Percentiles rank a stretch among this genome's conserved stretches.
Conservation (phyloP, 352 stramenopile species). For the Globisporangium perplexum region DNA sequence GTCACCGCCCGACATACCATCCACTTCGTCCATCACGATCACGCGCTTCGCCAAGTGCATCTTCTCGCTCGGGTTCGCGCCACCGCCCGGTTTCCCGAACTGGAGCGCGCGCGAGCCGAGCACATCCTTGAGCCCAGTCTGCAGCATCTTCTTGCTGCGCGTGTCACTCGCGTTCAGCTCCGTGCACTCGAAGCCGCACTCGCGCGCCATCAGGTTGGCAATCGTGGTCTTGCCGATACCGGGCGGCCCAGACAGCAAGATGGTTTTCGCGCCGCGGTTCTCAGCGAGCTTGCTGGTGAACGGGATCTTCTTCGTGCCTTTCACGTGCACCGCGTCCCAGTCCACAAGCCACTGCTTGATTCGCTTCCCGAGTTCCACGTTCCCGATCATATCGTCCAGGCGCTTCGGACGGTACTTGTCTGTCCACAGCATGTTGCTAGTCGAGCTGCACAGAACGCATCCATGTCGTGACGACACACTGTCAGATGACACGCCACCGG, state of each 20-base stretch:
- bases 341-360: slow-evolving; percentile 82
- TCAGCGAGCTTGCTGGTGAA: slow-evolving; percentile 72
- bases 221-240: slow-evolving; percentile 97
- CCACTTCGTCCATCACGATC: slow-evolving; percentile 99
- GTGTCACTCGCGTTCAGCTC: slow-evolving; percentile 98
- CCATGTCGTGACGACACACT: neutral
- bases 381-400: slow-evolving; percentile 92
- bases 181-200: slow-evolving; percentile 91
- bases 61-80: slow-evolving; percentile 33
- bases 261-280: slow-evolving; percentile 91
- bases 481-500: no score
- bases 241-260: slow-evolving; percentile 95
- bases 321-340: slow-evolving; percentile 79
- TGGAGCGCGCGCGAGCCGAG: slow-evolving; percentile 90
- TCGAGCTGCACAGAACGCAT: slow-evolving; percentile 2
- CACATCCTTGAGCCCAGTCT: slow-evolving; percentile 87
- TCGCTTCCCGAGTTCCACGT: slow-evolving; percentile 87
- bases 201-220: slow-evolving; percentile 88
- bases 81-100: slow-evolving; percentile 42
- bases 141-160: slow-evolving; percentile 95
- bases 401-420: slow-evolving; percentile 95
- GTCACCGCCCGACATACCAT: slow-evolving; percentile 98
- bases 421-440: slow-evolving; percentile 87
- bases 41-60: slow-evolving; percentile 83
- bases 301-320: slow-evolving; percentile 76